Evolutionary conservation across 1,284 basidiomycete species (phyloP).

Genomic region (Leucoagaricus sp.): DNA sequence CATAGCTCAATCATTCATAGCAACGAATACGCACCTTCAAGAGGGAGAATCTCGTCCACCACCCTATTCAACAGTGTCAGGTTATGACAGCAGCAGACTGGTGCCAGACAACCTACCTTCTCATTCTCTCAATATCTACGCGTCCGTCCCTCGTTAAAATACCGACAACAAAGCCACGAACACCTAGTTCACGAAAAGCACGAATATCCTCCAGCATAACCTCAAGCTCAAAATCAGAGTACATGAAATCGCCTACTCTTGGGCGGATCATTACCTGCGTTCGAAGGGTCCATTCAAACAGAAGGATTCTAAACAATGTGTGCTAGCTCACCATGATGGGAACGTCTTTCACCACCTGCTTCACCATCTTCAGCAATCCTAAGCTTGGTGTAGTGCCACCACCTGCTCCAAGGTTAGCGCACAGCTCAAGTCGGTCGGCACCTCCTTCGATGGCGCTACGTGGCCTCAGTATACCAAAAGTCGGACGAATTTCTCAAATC

Average conservation of each 20-base stretch:
- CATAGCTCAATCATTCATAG: slow-evolving; percentile 2
- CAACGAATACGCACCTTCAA: slow-evolving; percentile 54
- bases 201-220: slow-evolving; percentile 76
- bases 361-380: slow-evolving; percentile 64
- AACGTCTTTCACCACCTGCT: slow-evolving; percentile 43
- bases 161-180: slow-evolving; percentile 73
- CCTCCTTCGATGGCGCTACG: slow-evolving; percentile 66
- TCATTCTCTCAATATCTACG: slow-evolving; percentile 58
- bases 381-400: slow-evolving; percentile 80
- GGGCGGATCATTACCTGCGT: slow-evolving; percentile 77
- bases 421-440: slow-evolving; percentile 78
- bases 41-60: slow-evolving; percentile 55
- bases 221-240: slow-evolving; percentile 60
- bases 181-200: slow-evolving; percentile 55
- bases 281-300: slow-evolving; percentile 13
- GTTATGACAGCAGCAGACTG: not conserved
- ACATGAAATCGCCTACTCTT: slow-evolving; percentile 75
- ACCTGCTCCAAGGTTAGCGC: slow-evolving; percentile 67
- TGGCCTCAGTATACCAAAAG: slow-evolving; percentile 15
- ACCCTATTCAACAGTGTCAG: slow-evolving; percentile 41
- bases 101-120: slow-evolving; percentile 37
- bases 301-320: not conserved
- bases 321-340: slow-evolving; percentile 64
- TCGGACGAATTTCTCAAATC: not conserved
- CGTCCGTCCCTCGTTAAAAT: slow-evolving; percentile 58